These are phyloP conservation scores for Cryptomeria japonica DNA, from an alignment of 75 land plant species.

Conservation along the genomic window DNA sequence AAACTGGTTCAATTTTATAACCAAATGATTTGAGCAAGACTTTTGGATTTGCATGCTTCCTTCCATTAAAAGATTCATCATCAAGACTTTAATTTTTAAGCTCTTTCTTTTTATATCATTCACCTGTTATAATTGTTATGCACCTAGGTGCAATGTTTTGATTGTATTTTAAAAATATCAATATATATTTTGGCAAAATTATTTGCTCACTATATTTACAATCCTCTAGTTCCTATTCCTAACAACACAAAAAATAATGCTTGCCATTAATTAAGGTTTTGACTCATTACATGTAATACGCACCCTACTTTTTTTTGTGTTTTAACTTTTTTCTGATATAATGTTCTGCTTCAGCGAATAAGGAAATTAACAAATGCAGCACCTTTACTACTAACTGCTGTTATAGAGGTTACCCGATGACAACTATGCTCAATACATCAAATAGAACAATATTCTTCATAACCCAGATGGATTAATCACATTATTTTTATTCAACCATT, in stretches of 20 bases:
- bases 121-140: background rate
- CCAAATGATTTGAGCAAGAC: background rate
- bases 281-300: background rate
- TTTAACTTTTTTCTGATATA: too few species aligned
- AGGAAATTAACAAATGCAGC: too few species aligned
- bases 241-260: background rate
- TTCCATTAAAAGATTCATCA: background rate
- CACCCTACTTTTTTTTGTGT: too few species aligned
- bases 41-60: background rate
- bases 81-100: background rate
- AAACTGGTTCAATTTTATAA: background rate
- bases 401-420: too few species aligned
- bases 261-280: background rate
- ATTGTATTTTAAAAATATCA: background rate
- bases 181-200: background rate
- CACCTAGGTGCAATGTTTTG: background rate
- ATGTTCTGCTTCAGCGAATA: too few species aligned
- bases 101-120: background rate
- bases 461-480: too few species aligned
- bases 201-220: background rate
- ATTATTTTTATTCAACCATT: too few species aligned
- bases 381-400: too few species aligned
- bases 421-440: too few species aligned
- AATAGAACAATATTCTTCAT: too few species aligned
- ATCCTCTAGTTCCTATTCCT: background rate